Evolutionary conservation across 202 grass and related monocot genomes (phyloP).

Genomic region (Bolboschoenoplectus hybrid): DNA sequence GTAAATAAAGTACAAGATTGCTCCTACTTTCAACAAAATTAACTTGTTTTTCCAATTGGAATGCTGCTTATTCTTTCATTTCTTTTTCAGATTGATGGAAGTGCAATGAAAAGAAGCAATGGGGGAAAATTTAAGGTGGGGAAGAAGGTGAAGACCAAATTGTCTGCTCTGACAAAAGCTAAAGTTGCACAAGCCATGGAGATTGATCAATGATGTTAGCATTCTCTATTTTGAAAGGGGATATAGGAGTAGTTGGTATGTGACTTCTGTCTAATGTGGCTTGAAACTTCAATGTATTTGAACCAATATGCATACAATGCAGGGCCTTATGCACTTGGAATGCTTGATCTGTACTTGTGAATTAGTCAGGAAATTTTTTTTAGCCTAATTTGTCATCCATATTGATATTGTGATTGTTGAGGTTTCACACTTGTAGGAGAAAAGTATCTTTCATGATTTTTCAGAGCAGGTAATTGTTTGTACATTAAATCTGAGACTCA

Average conservation of each 20-base stretch:
- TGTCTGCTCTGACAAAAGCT: conserved; percentile 75
- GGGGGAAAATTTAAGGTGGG: conserved; percentile 74
- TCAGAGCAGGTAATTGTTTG: background rate
- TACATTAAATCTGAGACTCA: background rate
- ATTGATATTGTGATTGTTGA: background rate
- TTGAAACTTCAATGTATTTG: background rate
- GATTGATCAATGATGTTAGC: conserved; percentile 58
- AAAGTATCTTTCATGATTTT: conserved; percentile 7
- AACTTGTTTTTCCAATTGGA: background rate
- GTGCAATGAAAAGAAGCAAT: conserved; percentile 49
- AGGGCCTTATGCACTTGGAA: background rate
- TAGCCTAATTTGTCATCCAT: background rate
- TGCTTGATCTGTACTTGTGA: background rate
- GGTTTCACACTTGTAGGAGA: background rate
- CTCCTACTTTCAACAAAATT: background rate
- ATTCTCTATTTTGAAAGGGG: background rate
- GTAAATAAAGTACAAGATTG: background rate
- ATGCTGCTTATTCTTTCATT: background rate
- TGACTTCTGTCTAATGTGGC: background rate
- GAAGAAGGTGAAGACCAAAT: conserved; percentile 88
- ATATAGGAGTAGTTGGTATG: background rate
- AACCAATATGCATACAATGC: background rate
- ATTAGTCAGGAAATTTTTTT: background rate
- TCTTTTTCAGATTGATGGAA: conserved; percentile 63
- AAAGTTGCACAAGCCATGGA: conserved; percentile 84